A percentile compares a stretch with the other conserved stretches of the same genome.
Conservation (phyloP, 1,139 yeast genomes). For the Taiozyma sp. region DNA sequence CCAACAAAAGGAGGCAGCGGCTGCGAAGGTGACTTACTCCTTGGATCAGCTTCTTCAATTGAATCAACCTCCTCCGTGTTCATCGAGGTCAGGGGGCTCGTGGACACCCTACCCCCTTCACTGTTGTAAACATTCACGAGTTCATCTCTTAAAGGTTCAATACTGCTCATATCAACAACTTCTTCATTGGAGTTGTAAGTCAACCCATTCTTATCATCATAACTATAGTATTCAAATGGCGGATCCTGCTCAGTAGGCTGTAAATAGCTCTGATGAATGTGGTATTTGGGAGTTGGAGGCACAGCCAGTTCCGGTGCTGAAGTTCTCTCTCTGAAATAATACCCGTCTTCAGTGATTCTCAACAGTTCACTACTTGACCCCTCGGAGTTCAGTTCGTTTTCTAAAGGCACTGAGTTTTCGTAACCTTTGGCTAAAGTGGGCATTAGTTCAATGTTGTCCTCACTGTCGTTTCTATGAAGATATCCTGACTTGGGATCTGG, state of each 20-base stretch:
- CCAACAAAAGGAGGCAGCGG: neutral
- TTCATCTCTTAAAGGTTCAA: neutral
- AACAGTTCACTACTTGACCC: slow-evolving; percentile 14
- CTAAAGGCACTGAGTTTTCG: slow-evolving; percentile 18
- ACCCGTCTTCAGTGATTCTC: slow-evolving; percentile 22
- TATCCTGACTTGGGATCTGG: neutral
- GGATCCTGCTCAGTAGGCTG: neutral
- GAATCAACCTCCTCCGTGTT: neutral
- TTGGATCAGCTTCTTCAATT: neutral
- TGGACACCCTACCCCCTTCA: neutral
- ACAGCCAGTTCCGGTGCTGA: neutral
- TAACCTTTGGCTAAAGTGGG: slow-evolving; percentile 25
- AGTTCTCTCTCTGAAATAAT: slow-evolving; percentile 12
- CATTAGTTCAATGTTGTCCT: slow-evolving; percentile 21
- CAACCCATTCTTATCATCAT: neutral
- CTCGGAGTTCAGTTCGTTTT: slow-evolving; percentile 5
- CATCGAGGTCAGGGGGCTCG: neutral
- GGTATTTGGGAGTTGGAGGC: neutral
- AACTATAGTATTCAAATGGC: neutral
- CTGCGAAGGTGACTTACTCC: neutral
- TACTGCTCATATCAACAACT: neutral
- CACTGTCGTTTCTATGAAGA: slow-evolving; percentile 13
- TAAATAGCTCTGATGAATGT: neutral
- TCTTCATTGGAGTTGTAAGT: neutral
- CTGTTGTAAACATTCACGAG: neutral